phyloP scores from a whole-genome alignment of 2,329 filamentous ascomycete species.

The Simplicillium aogashimaense region DNA sequence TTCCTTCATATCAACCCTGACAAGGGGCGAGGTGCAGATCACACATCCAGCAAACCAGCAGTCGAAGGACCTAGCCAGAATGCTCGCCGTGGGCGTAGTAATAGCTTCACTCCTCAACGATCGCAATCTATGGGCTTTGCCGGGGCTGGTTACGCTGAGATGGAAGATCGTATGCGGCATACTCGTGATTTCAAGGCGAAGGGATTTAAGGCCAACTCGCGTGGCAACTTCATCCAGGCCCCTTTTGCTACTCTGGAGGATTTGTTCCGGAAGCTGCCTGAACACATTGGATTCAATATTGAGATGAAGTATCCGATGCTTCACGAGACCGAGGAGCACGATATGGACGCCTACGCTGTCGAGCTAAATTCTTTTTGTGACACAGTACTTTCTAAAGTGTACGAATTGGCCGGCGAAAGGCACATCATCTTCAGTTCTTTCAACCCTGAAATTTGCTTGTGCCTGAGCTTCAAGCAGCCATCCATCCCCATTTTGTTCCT shows the following conservation, averaged over 20 bases:
- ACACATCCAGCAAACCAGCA: slow-evolving; percentile 24
- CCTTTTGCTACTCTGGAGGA: slow-evolving; percentile 94
- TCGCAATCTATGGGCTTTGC: slow-evolving; percentile 46
- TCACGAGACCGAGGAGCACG: slow-evolving; percentile 85
- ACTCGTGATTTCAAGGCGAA: slow-evolving; percentile 91
- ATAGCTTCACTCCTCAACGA: slow-evolving; percentile 32
- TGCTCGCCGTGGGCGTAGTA: slow-evolving; percentile 20
- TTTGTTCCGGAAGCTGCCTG: slow-evolving; percentile 76
- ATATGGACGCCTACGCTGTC: slow-evolving; percentile 93
- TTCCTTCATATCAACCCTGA: slow-evolving; percentile 77
- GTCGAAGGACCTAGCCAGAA: slow-evolving; percentile 1
- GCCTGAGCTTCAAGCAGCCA: slow-evolving; percentile 93
- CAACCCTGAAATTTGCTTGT: slow-evolving; percentile 91
- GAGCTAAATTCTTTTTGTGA: slow-evolving; percentile 97
- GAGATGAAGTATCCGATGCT: slow-evolving; percentile 99
- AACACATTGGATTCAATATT: slow-evolving; percentile 89
- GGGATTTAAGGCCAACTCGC: slow-evolving; percentile 90
- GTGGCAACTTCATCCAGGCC: slow-evolving; percentile 89
- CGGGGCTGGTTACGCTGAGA: slow-evolving; percentile 24
- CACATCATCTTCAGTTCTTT: slow-evolving; percentile 97
- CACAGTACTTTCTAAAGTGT: slow-evolving; percentile 81
- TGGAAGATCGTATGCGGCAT: slow-evolving; percentile 88
- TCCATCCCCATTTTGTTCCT: slow-evolving; percentile 93
- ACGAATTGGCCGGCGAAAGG: slow-evolving; percentile 70
- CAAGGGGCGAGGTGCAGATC: slow-evolving; percentile 25